Conservation (phyloP, 2,329 filamentous ascomycete genomes). For the Bretziella fagacearum region DNA sequence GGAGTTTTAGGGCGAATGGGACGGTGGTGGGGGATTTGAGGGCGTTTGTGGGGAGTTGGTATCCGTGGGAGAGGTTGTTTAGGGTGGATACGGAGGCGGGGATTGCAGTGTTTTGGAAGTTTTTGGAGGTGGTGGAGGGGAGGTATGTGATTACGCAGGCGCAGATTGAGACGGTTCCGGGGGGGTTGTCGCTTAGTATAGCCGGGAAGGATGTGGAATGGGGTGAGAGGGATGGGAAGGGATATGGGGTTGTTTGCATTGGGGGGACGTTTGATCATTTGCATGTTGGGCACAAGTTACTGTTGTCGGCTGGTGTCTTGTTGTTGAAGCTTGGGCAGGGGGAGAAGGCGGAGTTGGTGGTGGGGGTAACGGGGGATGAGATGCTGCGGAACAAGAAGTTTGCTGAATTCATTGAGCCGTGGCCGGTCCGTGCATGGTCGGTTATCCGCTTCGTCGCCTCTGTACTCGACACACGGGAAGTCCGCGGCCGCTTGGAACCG, state of each 20-base stretch:
- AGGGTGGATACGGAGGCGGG: slow-evolving; percentile 48
- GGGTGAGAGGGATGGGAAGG: not conserved
- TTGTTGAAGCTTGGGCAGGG: slow-evolving; percentile 32
- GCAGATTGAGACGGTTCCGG: slow-evolving; percentile 34
- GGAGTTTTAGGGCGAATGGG: slow-evolving; percentile 27
- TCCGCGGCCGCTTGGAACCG: not conserved
- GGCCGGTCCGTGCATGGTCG: slow-evolving; percentile 53
- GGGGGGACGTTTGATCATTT: slow-evolving; percentile 95
- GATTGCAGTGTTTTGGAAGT: slow-evolving; percentile 36
- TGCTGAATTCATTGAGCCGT: slow-evolving; percentile 62
- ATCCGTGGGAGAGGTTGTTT: slow-evolving; percentile 49
- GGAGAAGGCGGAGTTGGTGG: slow-evolving; percentile 39
- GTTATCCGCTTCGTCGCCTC: slow-evolving; percentile 52
- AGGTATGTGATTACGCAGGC: slow-evolving; percentile 29
- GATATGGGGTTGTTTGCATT: slow-evolving; percentile 43
- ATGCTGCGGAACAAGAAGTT: slow-evolving; percentile 81
- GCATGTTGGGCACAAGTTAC: slow-evolving; percentile 87
- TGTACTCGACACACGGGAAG: slow-evolving; percentile 20
- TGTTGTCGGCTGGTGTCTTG: slow-evolving; percentile 73
- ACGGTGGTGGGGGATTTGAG: slow-evolving; percentile 33
- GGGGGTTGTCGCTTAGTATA: slow-evolving; percentile 25
- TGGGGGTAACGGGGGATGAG: slow-evolving; percentile 80
- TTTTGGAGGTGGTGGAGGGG: slow-evolving; percentile 30
- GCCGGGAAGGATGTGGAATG: not conserved
- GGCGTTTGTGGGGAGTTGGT: slow-evolving; percentile 34